These are phyloP conservation scores for Gracilariopsis chorda DNA, from an alignment of 23 red algal genomes.

Conservation along the genomic window DNA sequence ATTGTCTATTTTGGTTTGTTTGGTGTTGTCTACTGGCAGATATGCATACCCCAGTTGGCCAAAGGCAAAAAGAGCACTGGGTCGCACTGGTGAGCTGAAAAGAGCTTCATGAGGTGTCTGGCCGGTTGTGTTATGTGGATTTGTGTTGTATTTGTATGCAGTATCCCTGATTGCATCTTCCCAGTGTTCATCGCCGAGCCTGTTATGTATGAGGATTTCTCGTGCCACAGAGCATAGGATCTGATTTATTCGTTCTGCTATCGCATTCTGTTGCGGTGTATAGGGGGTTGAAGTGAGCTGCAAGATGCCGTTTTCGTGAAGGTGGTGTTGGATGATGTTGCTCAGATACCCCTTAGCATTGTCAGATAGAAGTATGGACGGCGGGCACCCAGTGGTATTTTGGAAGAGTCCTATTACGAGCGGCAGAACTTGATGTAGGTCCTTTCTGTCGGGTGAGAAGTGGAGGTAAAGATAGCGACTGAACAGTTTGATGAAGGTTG, in stretches of 20 bases:
- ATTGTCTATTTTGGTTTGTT: neutral
- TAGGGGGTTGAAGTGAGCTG: neutral
- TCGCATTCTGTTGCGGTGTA: neutral
- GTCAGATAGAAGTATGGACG: neutral
- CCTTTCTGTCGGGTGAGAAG: neutral
- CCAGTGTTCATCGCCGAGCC: neutral
- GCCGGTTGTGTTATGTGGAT: neutral
- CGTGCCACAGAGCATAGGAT: neutral
- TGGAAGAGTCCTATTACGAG: neutral
- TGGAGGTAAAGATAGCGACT: neutral
- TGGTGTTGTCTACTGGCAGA: neutral
- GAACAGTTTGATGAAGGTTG: neutral
- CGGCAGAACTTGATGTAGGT: neutral
- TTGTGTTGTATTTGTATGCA: conserved; percentile 4
- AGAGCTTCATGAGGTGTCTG: neutral
- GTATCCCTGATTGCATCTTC: neutral
- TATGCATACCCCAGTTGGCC: neutral
- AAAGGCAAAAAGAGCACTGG: neutral
- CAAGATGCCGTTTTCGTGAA: neutral
- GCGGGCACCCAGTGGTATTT: neutral
- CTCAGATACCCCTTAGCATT: neutral
- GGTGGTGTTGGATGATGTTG: neutral
- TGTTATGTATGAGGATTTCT: neutral
- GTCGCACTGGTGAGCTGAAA: neutral
- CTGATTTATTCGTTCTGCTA: neutral